Evolutionary conservation across 1,284 basidiomycete species (phyloP), one percentile per base, ranked within the genome.

Genomic region (Ceratorhiza oryzae-sativae): DNA sequence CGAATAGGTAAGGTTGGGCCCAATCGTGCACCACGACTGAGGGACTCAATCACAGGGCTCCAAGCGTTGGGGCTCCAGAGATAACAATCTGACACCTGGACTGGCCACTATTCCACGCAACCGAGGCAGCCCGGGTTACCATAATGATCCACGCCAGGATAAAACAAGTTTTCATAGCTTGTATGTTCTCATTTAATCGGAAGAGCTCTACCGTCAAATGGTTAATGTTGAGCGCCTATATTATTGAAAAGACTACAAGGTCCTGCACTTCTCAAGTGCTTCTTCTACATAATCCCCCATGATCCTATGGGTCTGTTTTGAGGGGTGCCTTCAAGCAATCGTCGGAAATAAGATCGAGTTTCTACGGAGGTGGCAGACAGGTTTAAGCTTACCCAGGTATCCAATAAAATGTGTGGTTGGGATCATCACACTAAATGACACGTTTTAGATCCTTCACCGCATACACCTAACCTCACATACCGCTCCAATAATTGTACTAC

Each of bases 401-500:
- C 65, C 62, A 67, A 30, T 73, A 73, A 51, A 73, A 73, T 9
- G 72, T 73, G 49, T 73, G 72, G 20, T 73, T 63, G 5, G 72
- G 72, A 36, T 73, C 72, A 30, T 49, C 48, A 27, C 72, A 73
- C 58, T 67, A 27, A 23, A n/a, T n/a, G n/a, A n/a, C n/a, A n/a
- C n/a, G n/a, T n/a, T n/a, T n/a, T n/a, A n/a, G n/a, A n/a, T n/a
- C n/a, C n/a, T n/a, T n/a, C n/a, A n/a, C n/a, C n/a, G n/a, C n/a
- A n/a, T n/a, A n/a, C n/a, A n/a, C n/a, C n/a, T n/a, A n/a, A n/a
- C n/a, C n/a, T n/a, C 10, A 45, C 63, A 55, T 39, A 67, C 63
- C 34, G 63, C 55, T 20, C 72, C 72, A 20, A 70, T 30, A 55
- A 70, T 73, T 10, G 63, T 73, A 32, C 63, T 68, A 55, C 72